These are phyloP conservation scores for Wallacemonas sp. DNA, from an alignment of 208 protist genomes.

Conservation along the genomic window DNA sequence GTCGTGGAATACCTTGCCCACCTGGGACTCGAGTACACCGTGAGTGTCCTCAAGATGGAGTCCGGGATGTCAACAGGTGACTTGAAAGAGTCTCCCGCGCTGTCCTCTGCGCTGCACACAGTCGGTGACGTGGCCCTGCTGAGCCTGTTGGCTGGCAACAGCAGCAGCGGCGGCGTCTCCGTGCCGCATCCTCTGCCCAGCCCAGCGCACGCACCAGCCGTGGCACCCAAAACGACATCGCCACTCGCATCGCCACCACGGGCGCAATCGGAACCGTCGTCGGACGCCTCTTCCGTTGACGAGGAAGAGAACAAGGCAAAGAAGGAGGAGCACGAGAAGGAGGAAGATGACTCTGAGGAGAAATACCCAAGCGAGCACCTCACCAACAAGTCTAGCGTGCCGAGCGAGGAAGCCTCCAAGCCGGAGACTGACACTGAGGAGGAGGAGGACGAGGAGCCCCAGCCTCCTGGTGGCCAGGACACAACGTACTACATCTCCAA, in stretches of 20 bases:
- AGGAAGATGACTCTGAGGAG: too few relatives aligned
- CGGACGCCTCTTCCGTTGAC: too few relatives aligned
- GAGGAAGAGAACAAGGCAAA: not conserved
- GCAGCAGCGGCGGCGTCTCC: not conserved
- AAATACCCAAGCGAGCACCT: not conserved
- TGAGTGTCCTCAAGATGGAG: slow-evolving; percentile 76
- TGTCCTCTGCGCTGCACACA: slow-evolving; percentile 4
- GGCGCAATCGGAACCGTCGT: too few relatives aligned
- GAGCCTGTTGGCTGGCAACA: slow-evolving; percentile 1
- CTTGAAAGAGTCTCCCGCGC: not conserved
- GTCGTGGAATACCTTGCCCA: slow-evolving; percentile 69
- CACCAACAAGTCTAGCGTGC: not conserved
- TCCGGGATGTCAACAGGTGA: slow-evolving; percentile 35
- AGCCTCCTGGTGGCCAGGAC: slow-evolving; percentile 56
- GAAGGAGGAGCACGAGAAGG: slow-evolving; percentile 10
- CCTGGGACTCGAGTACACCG: slow-evolving; percentile 80
- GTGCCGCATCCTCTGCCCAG: slow-evolving; percentile 12
- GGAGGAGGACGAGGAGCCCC: slow-evolving; percentile 6
- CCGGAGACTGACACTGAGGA: not conserved
- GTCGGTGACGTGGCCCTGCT: slow-evolving; percentile 3
- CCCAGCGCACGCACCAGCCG: not conserved
- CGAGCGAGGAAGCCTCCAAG: not conserved
- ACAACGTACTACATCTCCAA: slow-evolving; percentile 86
- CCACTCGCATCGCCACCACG: too few relatives aligned
- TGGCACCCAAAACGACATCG: too few relatives aligned